Base-by-base conservation (phyloP, 345 rosid species). In the Viola odorata region DNA sequence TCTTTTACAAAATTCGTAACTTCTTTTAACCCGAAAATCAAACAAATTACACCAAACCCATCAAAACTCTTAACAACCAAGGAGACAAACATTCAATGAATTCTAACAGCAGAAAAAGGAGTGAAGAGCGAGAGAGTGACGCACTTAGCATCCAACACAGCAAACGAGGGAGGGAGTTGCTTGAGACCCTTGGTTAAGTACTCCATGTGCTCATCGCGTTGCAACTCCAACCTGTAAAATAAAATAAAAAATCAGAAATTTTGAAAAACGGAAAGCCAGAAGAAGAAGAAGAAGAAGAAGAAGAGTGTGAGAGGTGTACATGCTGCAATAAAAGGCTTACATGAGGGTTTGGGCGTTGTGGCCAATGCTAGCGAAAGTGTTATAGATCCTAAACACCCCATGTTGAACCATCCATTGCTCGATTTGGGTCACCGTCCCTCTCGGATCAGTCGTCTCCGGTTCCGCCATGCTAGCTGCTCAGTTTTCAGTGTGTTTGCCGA, bases 61-160 rank as follows among this genome's bases (percentile, higher is more conserved):
- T 42, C 41, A 41, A 52, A 5, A 39, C 41, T 9, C 4, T 12
- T 13, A 67, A 8, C 17, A 45, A 8, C 47, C 53, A 40, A 23
- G 12, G 13, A 51, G 1, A 62, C n/a, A 41, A 12, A 13, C 9
- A 32, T 23, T 23, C 32, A 23, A 49, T 0, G 12, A 14, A 9
- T 36, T 1, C 12, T 6, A 38, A n/a, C 13, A 60, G 4, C 8
- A 12, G 16, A 7, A 37, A 16, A 12, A 41, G 36, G 10, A 40
- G 11, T 12, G 23, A 41, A 41, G 17, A 9, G 40, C 41, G 4
- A 50, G 47, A 7, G 51, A 60, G 37, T 63, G 45, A 63, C 78
- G 3, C 80, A 92, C 98, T 72, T 89, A 36, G 98, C 85, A 61
- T 92, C 98, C 74, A 89, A 75, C 37, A 74, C 77, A 53, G 81